phyloP scores from a whole-genome alignment of 192 early-diverging fungal species.

The Coemansia sp. region DNA sequence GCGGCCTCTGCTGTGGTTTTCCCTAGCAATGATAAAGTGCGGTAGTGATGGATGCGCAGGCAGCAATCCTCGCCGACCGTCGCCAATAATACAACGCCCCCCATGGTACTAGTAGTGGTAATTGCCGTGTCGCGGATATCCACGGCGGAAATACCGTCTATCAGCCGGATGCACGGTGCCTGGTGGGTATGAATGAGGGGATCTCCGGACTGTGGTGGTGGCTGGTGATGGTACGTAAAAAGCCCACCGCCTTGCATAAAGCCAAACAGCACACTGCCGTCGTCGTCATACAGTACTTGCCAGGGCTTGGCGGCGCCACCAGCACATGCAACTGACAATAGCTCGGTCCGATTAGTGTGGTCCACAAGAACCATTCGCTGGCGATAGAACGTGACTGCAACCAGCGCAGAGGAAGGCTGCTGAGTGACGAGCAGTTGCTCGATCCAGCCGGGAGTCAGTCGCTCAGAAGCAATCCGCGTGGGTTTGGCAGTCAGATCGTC shows the following conservation, averaged over 20 bases:
- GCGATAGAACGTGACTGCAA: slow-evolving; percentile 74
- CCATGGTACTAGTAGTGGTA: neutral
- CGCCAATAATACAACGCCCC: slow-evolving; percentile 4
- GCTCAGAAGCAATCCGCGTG: slow-evolving; percentile 28
- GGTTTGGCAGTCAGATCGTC: neutral
- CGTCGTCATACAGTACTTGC: slow-evolving; percentile 61
- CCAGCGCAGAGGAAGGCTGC: slow-evolving; percentile 56
- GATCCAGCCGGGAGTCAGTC: slow-evolving; percentile 78
- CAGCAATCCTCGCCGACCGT: slow-evolving; percentile 26
- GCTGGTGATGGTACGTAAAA: slow-evolving; percentile 59
- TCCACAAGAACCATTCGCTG: slow-evolving; percentile 76
- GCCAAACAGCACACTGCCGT: slow-evolving; percentile 36
- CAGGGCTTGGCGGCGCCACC: slow-evolving; percentile 74
- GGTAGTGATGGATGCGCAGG: slow-evolving; percentile 10
- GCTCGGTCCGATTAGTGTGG: slow-evolving; percentile 63
- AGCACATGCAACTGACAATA: slow-evolving; percentile 73
- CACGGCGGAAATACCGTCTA: slow-evolving; percentile 16
- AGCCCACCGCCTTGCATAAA: slow-evolving; percentile 51
- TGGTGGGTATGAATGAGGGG: neutral
- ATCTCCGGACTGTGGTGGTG: neutral
- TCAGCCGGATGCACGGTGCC: neutral
- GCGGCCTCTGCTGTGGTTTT: too few relatives aligned
- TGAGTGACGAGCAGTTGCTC: slow-evolving; percentile 55
- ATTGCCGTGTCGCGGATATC: slow-evolving; percentile 16
- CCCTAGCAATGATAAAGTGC: too few relatives aligned